Percentiles rank a stretch among this genome's conserved stretches.
Conservation (phyloP, 164 flowering plant species). For the Taxillus chinensis region DNA sequence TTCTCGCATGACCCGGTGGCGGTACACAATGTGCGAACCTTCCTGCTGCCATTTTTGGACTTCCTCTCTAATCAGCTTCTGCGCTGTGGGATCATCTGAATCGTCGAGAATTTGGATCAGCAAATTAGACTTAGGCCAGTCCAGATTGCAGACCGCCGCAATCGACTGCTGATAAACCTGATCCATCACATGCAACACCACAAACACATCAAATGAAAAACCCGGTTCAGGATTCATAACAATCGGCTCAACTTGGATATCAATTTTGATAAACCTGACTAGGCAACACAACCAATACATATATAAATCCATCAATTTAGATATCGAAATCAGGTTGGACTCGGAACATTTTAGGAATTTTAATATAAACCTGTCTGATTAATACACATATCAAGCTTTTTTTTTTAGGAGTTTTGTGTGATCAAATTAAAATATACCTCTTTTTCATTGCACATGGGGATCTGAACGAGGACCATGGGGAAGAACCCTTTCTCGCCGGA, state of each 20-base stretch:
- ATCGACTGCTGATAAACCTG: slow-evolving; percentile 98
- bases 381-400: too few relatives aligned
- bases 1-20: slow-evolving; percentile 76
- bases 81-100: slow-evolving; percentile 81
- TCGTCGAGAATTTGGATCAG: slow-evolving; percentile 87
- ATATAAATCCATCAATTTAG: too few relatives aligned
- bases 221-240: background rate
- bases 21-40: slow-evolving; percentile 70
- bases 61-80: slow-evolving; percentile 72
- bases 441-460: slow-evolving; percentile 98
- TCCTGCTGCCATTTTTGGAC: slow-evolving; percentile 82
- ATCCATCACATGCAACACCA: background rate
- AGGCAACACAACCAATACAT: too few relatives aligned
- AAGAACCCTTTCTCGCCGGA: slow-evolving; percentile 40
- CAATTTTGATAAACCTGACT: too few relatives aligned
- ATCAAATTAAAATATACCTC: slow-evolving; percentile 43
- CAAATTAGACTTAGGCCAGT: slow-evolving; percentile 81
- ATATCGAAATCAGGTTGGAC: too few relatives aligned
- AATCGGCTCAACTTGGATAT: background rate
- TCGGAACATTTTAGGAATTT: too few relatives aligned
- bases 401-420: too few relatives aligned
- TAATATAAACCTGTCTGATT: too few relatives aligned
- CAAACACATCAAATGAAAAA: background rate
- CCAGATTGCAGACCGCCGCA: slow-evolving; percentile 83
- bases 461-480: slow-evolving; percentile 97